Evolutionary conservation across 257 asterid genomes (phyloP), one percentile per base, ranked within the genome.

Genomic region (Solanum chilense): DNA sequence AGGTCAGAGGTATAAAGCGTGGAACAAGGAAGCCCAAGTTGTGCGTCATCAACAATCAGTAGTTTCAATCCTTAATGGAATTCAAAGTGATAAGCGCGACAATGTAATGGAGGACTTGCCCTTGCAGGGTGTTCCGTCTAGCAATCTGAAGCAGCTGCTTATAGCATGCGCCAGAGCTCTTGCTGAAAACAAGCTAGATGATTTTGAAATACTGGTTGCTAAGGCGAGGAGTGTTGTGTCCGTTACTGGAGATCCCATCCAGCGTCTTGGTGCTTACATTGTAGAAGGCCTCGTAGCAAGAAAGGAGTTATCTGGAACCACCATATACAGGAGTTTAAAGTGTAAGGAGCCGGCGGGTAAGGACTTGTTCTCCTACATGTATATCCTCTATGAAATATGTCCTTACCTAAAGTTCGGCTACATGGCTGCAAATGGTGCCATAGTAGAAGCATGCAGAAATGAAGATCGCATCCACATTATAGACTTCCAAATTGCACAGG

Each of bases 341-440:
- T 95, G 99, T 89, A 91, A 94, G 44, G 93, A 92, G 91, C 99
- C 99, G 0, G 92, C 89, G 8, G 92, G 98, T 83, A 93, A 91
- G 86, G 99, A 95, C 82, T 88, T 97, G 73, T 93, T 97, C 12
- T 91, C 98, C 20, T 95, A 93, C 90, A 97, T 95, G 99, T 97
- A 94, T 90, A 94, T 94, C 77, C 93, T 95, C 23, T 97, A 97
- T 16, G 98, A 95, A 88, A 89, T 94, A 60, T 95, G 98, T 25
- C 99, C 98, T n/a, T 97, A 95, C 85, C 86, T 97, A 82, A 97
- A 97, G 74, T 97, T 95, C 23, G 99, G 99, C 13, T 97, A 95
- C 83, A 94, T 95, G 99, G 98, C 98, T n/a, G 99, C 99, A 35
- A 97, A 95, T 47, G 99, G 99, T 23, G 99, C 98, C 15, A 95